Conservation (phyloP, 1,139 yeast species). For the Saccharomyces pastorianus region DNA sequence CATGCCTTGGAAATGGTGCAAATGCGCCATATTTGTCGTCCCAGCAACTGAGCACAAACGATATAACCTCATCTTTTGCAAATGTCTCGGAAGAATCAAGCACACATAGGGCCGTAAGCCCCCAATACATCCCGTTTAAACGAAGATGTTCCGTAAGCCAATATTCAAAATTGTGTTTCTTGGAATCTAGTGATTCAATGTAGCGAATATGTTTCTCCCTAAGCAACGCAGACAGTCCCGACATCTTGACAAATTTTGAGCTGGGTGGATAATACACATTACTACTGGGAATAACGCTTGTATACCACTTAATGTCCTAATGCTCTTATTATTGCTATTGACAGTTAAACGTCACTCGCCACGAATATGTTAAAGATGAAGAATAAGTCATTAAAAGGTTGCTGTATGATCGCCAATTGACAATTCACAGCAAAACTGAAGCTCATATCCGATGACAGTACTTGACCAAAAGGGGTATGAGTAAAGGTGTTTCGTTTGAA, state of each 20-base stretch:
- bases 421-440: too few relatives aligned
- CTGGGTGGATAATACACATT: too few relatives aligned
- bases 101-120: slow-evolving; percentile 64
- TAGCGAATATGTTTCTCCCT: slow-evolving; percentile 47
- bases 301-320: too few relatives aligned
- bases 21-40: slow-evolving; percentile 65
- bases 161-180: slow-evolving; percentile 58
- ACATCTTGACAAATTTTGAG: too few relatives aligned
- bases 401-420: too few relatives aligned
- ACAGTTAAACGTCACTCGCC: too few relatives aligned
- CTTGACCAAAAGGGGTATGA: too few relatives aligned
- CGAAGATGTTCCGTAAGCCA: slow-evolving; percentile 89
- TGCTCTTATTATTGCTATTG: too few relatives aligned
- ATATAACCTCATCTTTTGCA: slow-evolving; percentile 50
- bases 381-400: too few relatives aligned
- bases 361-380: too few relatives aligned
- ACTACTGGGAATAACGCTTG: too few relatives aligned
- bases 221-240: slow-evolving; percentile 16
- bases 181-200: slow-evolving; percentile 43
- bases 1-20: slow-evolving; percentile 85
- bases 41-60: slow-evolving; percentile 63
- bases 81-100: slow-evolving; percentile 53
- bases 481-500: background rate
- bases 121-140: slow-evolving; percentile 94
- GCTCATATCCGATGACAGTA: too few relatives aligned